phyloP scores from a whole-genome alignment of 345 rosid species.

The Mercurialis annua region DNA sequence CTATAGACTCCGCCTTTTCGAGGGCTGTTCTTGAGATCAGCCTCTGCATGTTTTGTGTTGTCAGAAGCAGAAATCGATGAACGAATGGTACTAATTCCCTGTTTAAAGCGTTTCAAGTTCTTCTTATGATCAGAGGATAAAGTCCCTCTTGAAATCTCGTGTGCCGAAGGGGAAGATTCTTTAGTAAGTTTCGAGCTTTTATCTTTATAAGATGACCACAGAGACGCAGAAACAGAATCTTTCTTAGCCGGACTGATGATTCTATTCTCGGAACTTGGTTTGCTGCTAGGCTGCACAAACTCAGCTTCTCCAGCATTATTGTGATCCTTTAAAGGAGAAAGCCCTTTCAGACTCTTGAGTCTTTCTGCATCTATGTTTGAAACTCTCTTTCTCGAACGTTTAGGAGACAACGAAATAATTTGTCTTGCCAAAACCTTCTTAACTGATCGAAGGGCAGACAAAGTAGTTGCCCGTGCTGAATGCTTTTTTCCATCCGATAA shows the following conservation, averaged over 20 bases:
- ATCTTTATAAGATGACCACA: neutral
- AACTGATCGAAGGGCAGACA: neutral
- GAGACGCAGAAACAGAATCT: neutral
- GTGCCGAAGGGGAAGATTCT: slow-evolving; percentile 10
- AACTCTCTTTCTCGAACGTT: slow-evolving; percentile 6
- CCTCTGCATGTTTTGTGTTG: slow-evolving; percentile 9
- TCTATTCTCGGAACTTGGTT: slow-evolving; percentile 1
- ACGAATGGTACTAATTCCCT: neutral
- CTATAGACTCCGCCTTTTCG: slow-evolving; percentile 25
- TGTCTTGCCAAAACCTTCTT: slow-evolving; percentile 12
- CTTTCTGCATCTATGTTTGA: slow-evolving; percentile 6
- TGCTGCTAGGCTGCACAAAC: neutral
- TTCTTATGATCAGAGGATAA: slow-evolving; percentile 14
- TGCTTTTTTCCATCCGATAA: slow-evolving; percentile 20
- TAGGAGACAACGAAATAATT: slow-evolving; percentile 7
- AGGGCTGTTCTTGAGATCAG: slow-evolving; percentile 24
- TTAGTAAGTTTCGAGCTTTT: slow-evolving; percentile 9
- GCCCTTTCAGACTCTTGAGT: slow-evolving; percentile 16
- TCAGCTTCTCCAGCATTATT: slow-evolving; percentile 16
- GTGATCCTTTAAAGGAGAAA: slow-evolving; percentile 6
- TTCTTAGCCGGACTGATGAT: neutral
- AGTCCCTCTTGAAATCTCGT: slow-evolving; percentile 23
- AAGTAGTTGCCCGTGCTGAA: slow-evolving; percentile 4
- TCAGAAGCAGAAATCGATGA: slow-evolving; percentile 12
- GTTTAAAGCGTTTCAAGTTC: slow-evolving; percentile 16